Evolutionary conservation across 176 grass and related monocot genomes (phyloP).

Genomic region (Oryza coarctata): DNA sequence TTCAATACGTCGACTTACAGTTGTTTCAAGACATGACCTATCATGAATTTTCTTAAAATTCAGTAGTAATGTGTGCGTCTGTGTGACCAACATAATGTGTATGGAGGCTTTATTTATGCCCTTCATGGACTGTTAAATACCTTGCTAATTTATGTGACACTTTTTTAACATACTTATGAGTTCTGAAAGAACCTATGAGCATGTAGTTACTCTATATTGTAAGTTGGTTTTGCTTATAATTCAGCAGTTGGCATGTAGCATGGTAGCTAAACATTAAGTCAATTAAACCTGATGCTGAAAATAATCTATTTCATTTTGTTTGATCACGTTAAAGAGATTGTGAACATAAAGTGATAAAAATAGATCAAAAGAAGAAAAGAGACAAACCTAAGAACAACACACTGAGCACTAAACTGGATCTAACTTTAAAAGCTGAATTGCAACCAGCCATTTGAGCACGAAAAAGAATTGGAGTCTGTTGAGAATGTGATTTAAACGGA

Average conservation of each 20-base stretch:
- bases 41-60: conserved; percentile 16
- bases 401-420: background rate
- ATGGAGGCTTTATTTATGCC: background rate
- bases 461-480: conserved; percentile 2
- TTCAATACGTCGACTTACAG: background rate
- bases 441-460: conserved; percentile 5
- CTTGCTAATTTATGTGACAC: background rate
- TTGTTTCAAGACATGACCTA: conserved; percentile 23
- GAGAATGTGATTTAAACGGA: background rate
- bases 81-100: background rate
- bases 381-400: conserved; percentile 1
- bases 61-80: background rate
- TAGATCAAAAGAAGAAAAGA: conserved; percentile 7
- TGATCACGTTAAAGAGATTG: conserved; percentile 1
- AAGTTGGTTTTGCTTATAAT: conserved; percentile 12
- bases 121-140: background rate
- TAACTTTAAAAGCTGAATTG: background rate
- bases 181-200: background rate
- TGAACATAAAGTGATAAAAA: background rate
- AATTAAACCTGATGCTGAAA: background rate
- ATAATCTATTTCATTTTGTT: background rate
- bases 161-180: conserved; percentile 4
- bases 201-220: conserved; percentile 8
- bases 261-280: background rate
- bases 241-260: conserved; percentile 1